These are phyloP conservation scores for Pseudozyma hubeiensis DNA, from an alignment of 1,284 basidiomycete genomes.

Conservation along the genomic window DNA sequence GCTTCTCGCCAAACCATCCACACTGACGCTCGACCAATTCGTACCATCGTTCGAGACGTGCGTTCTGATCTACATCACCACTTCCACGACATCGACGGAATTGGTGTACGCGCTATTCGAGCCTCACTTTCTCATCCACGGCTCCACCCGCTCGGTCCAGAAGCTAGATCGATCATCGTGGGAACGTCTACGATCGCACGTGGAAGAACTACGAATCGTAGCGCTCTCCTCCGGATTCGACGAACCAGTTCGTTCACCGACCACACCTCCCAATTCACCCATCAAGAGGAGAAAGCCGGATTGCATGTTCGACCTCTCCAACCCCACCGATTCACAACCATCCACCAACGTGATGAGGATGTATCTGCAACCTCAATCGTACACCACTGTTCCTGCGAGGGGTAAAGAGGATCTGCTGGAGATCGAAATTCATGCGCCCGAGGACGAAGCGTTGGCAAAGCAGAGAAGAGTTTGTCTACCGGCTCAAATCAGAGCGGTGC, in stretches of 20 bases:
- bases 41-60: conserved; percentile 43
- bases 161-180: conserved; percentile 42
- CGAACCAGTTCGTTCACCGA: background rate
- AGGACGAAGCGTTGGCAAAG: conserved; percentile 4
- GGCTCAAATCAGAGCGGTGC: conserved; percentile 17
- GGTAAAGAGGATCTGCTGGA: conserved; percentile 32
- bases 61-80: conserved; percentile 38
- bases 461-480: conserved; percentile 19
- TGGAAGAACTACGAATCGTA: conserved; percentile 51
- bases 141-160: conserved; percentile 2
- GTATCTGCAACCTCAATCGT: conserved; percentile 32
- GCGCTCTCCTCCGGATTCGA: conserved; percentile 21
- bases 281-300: conserved; percentile 14
- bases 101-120: conserved; percentile 49
- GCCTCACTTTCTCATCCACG: conserved; percentile 49
- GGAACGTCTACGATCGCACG: conserved; percentile 43
- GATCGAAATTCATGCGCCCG: conserved; percentile 24
- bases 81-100: background rate
- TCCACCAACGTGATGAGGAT: conserved; percentile 7
- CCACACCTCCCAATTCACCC: background rate
- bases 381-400: conserved; percentile 22
- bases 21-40: conserved; percentile 30
- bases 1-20: conserved; percentile 42
- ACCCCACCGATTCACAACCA: background rate
- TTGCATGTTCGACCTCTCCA: conserved; percentile 36